These are phyloP conservation scores for Cyclocybe cylindracea DNA, from an alignment of 768 basidiomycete genomes.

Conservation along the genomic window DNA sequence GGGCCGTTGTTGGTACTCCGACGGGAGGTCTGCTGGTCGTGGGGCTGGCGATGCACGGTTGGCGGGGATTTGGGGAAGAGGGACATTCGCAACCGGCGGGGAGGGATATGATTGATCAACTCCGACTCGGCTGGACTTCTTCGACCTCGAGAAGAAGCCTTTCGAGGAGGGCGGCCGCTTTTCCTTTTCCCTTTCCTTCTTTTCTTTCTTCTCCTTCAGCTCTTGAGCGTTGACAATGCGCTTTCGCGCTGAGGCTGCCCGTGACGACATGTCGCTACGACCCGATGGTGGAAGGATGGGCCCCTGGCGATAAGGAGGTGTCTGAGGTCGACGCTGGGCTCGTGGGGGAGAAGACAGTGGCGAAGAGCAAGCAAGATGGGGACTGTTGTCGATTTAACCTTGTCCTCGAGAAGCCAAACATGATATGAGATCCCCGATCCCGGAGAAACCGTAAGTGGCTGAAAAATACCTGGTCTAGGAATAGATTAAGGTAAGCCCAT, in stretches of 20 bases:
- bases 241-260: slow-evolving; percentile 27
- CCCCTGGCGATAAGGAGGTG: not conserved
- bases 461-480: too few relatives aligned
- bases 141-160: slow-evolving; percentile 22
- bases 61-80: not conserved
- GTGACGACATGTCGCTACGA: slow-evolving; percentile 23
- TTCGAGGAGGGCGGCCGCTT: slow-evolving; percentile 16
- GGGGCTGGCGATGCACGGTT: too few relatives aligned
- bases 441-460: too few relatives aligned
- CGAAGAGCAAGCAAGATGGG: not conserved
- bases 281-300: not conserved
- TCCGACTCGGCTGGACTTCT: not conserved
- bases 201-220: slow-evolving; percentile 4
- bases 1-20: too few relatives aligned
- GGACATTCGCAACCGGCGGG: not conserved
- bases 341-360: not conserved
- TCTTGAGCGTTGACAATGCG: slow-evolving; percentile 15
- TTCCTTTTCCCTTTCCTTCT: slow-evolving; percentile 10
- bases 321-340: not conserved
- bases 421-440: too few relatives aligned
- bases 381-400: too few relatives aligned
- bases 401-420: too few relatives aligned
- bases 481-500: too few relatives aligned
- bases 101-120: slow-evolving; percentile 1
- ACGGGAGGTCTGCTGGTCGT: too few relatives aligned